A percentile compares a stretch with the other conserved stretches of the same genome.
Evolutionary conservation across 2,329 filamentous ascomycete species (phyloP).

Genomic region (Cercospora sp.): DNA sequence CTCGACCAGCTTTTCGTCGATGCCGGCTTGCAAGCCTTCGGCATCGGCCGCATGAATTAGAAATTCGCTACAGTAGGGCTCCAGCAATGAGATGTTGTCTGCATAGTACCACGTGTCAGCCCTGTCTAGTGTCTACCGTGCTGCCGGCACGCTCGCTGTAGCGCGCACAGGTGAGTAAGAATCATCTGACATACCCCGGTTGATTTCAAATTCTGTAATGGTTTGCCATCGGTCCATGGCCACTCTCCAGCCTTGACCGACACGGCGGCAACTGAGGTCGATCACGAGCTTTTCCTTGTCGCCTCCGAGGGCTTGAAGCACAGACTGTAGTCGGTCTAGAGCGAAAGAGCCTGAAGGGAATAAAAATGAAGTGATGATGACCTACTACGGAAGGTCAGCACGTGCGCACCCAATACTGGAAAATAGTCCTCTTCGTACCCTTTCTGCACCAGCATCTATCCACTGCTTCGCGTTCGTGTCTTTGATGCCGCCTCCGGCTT

Average conservation of each 20-base stretch:
- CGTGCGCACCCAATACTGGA: constrained; percentile 1
- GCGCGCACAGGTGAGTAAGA: constrained; percentile 5
- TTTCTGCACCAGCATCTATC: constrained; percentile 85
- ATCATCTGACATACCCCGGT: constrained; percentile 61
- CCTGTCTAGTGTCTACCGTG: constrained; percentile 16
- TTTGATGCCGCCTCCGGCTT: constrained; percentile 92
- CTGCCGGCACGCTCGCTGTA: constrained; percentile 7
- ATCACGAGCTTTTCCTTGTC: constrained; percentile 85
- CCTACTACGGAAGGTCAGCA: constrained; percentile 57
- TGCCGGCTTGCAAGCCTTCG: constrained; percentile 86
- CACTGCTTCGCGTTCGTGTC: constrained; percentile 81
- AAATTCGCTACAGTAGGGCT: constrained; percentile 94
- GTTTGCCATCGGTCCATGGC: constrained; percentile 99
- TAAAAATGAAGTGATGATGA: constrained; percentile 94
- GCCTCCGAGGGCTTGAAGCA: constrained; percentile 70
- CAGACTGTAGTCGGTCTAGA: constrained; percentile 69
- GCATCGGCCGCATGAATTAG: constrained; percentile 96
- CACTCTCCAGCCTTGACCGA: constrained; percentile 82
- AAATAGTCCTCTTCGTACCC: constrained; percentile 58
- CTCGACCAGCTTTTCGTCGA: constrained; percentile 81
- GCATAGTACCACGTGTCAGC: constrained; percentile 24
- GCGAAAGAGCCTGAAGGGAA: constrained; percentile 85
- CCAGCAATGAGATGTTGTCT: constrained; percentile 79
- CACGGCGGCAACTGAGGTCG: constrained; percentile 85
- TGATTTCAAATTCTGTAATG: constrained; percentile 93